Conservation (phyloP, 1,139 yeast genomes). For the Sugiyamaella xylanicola region DNA sequence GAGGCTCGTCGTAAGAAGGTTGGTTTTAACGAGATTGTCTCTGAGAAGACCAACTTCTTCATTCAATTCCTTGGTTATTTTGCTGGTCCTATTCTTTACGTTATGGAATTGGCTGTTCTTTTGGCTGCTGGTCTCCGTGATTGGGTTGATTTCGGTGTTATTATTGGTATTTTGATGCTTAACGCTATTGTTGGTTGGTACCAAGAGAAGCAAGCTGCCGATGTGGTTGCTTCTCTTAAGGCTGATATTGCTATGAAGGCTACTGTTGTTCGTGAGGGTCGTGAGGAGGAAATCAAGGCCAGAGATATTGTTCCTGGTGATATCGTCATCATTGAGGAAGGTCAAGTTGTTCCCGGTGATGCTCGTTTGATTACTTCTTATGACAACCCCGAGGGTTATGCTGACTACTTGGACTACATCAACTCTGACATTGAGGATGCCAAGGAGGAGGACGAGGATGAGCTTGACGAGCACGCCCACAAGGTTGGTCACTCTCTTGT, state of each 20-base stretch:
- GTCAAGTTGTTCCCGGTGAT: constrained; percentile 93
- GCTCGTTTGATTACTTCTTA: constrained; percentile 71
- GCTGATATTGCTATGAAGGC: constrained; percentile 92
- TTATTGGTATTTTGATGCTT: constrained; percentile 60
- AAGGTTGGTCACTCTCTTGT: constrained; percentile 50
- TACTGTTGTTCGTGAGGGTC: constrained; percentile 81
- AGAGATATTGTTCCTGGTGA: constrained; percentile 93
- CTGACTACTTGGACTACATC: constrained; percentile 44
- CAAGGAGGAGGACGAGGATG: constrained; percentile 70
- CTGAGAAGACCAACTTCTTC: constrained; percentile 60
- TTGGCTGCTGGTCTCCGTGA: constrained; percentile 71
- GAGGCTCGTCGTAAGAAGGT: constrained; percentile 61
- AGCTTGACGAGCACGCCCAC: constrained; percentile 50
- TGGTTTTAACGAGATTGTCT: constrained; percentile 64
- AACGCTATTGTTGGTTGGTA: constrained; percentile 62
- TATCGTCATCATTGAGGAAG: constrained; percentile 88
- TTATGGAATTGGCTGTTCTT: constrained; percentile 68
- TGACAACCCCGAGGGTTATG: constrained; percentile 46
- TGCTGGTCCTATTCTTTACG: constrained; percentile 68
- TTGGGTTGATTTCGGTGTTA: constrained; percentile 73
- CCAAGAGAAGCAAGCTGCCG: constrained; percentile 87
- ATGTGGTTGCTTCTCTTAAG: constrained; percentile 92
- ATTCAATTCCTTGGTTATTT: constrained; percentile 63
- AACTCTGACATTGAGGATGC: constrained; percentile 70
- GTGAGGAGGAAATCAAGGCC: constrained; percentile 70